Base-by-base conservation (phyloP, 169 alveolate species). In the Sarcocystis neurona region DNA sequence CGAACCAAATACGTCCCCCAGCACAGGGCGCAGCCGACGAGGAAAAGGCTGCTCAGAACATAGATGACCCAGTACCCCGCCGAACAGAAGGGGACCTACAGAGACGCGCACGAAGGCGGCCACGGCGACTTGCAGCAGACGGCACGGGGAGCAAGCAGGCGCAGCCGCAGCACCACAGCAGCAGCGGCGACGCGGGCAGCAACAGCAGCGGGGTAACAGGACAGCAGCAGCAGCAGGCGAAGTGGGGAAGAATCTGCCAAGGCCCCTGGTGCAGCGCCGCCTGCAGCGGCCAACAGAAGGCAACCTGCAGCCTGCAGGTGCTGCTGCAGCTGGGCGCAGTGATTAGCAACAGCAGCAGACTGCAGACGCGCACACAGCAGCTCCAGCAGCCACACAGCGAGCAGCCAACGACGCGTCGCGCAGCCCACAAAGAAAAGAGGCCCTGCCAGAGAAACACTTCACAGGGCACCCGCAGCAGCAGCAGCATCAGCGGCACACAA, bases 181-280 rank as follows among this genome's bases (percentile, higher is more conserved):
- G 10, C 50, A 78, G 86, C 50, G 46, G 86, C 50, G 86, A 68
- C 50, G 20, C 63, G 63, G 30, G 86, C 86, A 78, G 86, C 72
- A 78, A 72, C 68, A 48, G 70, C 86, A 75, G 63, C 56, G 46
- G n/a, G n/a, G n/a, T n/a, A n/a, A n/a, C n/a, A n/a, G n/a, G n/a
- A n/a, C n/a, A n/a, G n/a, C n/a, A n/a, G 63, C 84, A 44, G 66
- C n/a, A n/a, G n/a, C n/a, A n/a, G n/a, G n/a, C n/a, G n/a, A n/a
- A n/a, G n/a, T n/a, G n/a, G n/a, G n/a, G n/a, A n/a, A n/a, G n/a
- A n/a, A n/a, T n/a, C n/a, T n/a, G n/a, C n/a, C n/a, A n/a, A n/a
- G n/a, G n/a, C n/a, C n/a, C n/a, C n/a, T n/a, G n/a, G n/a, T n/a
- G n/a, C n/a, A n/a, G n/a, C n/a, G n/a, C n/a, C n/a, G n/a, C n/a